Percentiles rank a stretch among this genome's conserved stretches.
These are phyloP conservation scores for Phytopythium boreale DNA, from an alignment of 352 stramenopile genomes.

Conservation along the genomic window DNA sequence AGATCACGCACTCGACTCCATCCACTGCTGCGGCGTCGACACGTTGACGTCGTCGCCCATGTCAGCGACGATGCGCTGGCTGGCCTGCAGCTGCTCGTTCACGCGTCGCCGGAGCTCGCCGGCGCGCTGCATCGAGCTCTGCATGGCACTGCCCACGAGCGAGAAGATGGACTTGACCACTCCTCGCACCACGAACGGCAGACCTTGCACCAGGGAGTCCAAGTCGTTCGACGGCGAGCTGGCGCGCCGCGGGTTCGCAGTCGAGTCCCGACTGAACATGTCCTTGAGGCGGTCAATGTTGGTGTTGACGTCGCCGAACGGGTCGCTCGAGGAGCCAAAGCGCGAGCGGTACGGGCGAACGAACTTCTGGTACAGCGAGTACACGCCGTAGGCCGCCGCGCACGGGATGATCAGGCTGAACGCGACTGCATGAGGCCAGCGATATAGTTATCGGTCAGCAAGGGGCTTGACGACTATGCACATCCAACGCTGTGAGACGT, in stretches of 20 bases:
- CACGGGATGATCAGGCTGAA: constrained; percentile 69
- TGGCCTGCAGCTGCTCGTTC: constrained; percentile 52
- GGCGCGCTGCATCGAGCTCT: constrained; percentile 59
- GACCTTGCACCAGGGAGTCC: constrained; percentile 46
- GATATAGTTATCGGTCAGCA: neutral
- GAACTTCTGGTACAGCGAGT: constrained; percentile 65
- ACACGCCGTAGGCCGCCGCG: constrained; percentile 67
- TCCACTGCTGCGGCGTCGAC: constrained; percentile 62
- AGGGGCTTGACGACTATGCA: neutral
- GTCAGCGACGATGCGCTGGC: constrained; percentile 42
- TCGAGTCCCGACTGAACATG: constrained; percentile 36
- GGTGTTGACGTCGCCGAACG: constrained; percentile 40
- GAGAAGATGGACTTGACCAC: constrained; percentile 68
- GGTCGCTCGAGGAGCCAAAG: constrained; percentile 18
- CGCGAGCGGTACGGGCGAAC: constrained; percentile 44
- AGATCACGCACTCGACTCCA: constrained; percentile 58
- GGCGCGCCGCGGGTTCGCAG: neutral
- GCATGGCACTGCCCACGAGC: constrained; percentile 55
- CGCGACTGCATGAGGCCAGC: constrained; percentile 43
- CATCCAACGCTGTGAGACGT: constrained; percentile 12
- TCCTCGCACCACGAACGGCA: constrained; percentile 58
- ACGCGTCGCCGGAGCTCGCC: constrained; percentile 50
- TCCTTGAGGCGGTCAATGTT: constrained; percentile 47
- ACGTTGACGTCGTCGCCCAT: constrained; percentile 49
- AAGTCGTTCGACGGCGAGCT: constrained; percentile 22